Percentiles rank a stretch among this genome's conserved stretches.
Conservation (phyloP, 495 filamentous ascomycete genomes). For the Zalerion maritima region DNA sequence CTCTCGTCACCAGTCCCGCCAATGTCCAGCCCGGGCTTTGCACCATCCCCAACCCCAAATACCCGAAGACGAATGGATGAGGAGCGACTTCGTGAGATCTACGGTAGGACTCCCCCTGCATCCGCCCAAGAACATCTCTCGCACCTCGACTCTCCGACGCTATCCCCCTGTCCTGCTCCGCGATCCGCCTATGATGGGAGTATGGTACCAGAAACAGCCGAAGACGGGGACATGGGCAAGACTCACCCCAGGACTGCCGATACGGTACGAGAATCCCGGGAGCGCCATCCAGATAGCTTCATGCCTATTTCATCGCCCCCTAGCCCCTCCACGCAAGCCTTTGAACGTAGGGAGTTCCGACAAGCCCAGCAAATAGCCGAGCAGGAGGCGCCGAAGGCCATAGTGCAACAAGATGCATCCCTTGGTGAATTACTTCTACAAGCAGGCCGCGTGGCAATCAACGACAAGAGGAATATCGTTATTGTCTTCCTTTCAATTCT, state of each 20-base stretch:
- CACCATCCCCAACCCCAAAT: no score
- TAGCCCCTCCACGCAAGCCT: conserved; percentile 8
- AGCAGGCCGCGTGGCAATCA: conserved; percentile 49
- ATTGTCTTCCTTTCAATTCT: conserved; percentile 48
- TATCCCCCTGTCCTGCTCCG: background rate
- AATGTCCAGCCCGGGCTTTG: no score
- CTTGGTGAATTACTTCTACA: conserved; percentile 50
- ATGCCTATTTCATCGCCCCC: conserved; percentile 12
- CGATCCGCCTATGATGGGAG: background rate
- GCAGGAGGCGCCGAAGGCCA: conserved; percentile 1
- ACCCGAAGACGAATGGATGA: conserved; percentile 31
- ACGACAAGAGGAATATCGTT: conserved; percentile 56
- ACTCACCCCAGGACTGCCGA: conserved; percentile 1
- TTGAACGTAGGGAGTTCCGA: conserved; percentile 7
- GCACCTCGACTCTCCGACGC: background rate
- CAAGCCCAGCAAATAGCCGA: background rate
- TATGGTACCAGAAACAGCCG: conserved; percentile 4
- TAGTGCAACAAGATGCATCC: conserved; percentile 20
- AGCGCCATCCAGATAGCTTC: conserved; percentile 15
- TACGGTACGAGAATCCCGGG: conserved; percentile 2
- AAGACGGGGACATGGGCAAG: background rate
- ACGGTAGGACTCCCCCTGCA: conserved; percentile 26
- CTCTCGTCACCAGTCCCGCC: conserved; percentile 2
- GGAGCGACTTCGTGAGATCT: conserved; percentile 36
- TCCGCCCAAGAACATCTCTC: conserved; percentile 4